phyloP scores from a whole-genome alignment of 2,329 filamentous ascomycete genomes.

The Stagonosporopsis cucurbitacearum region DNA sequence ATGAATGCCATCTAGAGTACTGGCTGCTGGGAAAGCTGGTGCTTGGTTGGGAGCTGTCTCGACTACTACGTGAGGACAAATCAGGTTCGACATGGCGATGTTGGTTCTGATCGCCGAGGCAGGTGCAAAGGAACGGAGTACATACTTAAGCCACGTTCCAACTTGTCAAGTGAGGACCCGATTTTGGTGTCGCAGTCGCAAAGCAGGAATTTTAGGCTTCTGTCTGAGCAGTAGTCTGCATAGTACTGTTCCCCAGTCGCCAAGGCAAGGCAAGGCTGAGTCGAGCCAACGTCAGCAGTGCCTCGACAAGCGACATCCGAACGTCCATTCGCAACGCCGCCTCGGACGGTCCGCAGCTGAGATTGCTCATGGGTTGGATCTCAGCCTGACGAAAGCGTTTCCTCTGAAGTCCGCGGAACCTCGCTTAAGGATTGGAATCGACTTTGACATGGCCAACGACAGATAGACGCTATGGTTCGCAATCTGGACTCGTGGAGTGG shows the following conservation, averaged over 20 bases:
- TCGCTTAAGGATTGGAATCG: neutral
- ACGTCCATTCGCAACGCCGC: neutral
- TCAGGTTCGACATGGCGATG: neutral
- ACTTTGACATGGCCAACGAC: slow-evolving; percentile 4
- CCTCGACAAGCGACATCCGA: neutral
- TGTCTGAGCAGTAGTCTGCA: neutral
- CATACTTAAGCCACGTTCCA: neutral
- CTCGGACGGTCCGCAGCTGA: neutral
- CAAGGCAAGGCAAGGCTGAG: neutral
- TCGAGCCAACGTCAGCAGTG: neutral
- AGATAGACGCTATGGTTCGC: slow-evolving; percentile 1
- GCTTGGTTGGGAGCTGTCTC: neutral
- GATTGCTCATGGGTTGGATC: too few species aligned
- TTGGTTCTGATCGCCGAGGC: neutral
- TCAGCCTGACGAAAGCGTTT: neutral
- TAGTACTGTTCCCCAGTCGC: neutral
- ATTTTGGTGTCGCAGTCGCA: neutral
- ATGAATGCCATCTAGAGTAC: too few species aligned
- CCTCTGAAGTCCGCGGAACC: neutral
- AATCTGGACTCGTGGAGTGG: slow-evolving; percentile 1
- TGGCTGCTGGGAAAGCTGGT: too few species aligned
- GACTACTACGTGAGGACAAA: neutral
- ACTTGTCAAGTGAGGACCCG: neutral
- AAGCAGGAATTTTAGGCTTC: neutral
- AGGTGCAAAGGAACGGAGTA: neutral